Evolutionary conservation across 108 stramenopile genomes (phyloP).

Genomic region (Asterionellopsis glacialis): DNA sequence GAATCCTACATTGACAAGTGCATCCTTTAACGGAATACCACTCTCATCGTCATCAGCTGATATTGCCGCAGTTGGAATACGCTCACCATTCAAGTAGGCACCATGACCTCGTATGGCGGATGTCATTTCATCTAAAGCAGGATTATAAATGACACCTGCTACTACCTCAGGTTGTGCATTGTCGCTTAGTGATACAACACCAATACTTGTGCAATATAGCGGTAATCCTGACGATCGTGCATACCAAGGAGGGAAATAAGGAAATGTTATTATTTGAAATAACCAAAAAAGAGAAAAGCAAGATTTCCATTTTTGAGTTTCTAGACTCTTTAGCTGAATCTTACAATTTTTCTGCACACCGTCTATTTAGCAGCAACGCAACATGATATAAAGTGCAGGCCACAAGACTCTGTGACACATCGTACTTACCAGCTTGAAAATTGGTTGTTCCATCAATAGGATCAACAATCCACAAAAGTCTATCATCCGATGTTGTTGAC

Average conservation of each 20-base stretch:
- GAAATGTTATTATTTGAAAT: too few relatives aligned
- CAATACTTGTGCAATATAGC: slow-evolving; percentile 46
- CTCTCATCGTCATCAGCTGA: background rate
- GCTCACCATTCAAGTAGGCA: slow-evolving; percentile 39
- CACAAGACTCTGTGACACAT: too few relatives aligned
- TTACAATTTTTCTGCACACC: too few relatives aligned
- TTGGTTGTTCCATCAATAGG: slow-evolving; percentile 49
- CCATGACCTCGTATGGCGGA: slow-evolving; percentile 45
- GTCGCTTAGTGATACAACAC: slow-evolving; percentile 23
- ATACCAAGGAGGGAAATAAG: background rate
- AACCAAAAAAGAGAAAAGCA: too few relatives aligned
- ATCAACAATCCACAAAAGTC: slow-evolving; percentile 44
- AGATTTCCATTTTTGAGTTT: too few relatives aligned
- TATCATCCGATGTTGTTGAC: slow-evolving; percentile 9
- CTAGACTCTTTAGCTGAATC: too few relatives aligned
- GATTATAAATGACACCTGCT: slow-evolving; percentile 50
- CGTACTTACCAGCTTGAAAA: slow-evolving; percentile 22
- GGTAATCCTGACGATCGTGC: slow-evolving; percentile 7
- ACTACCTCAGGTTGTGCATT: slow-evolving; percentile 30
- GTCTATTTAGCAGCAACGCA: too few relatives aligned
- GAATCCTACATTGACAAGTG: slow-evolving; percentile 52
- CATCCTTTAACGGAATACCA: slow-evolving; percentile 10
- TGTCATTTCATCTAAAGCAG: slow-evolving; percentile 35
- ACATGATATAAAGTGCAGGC: too few relatives aligned
- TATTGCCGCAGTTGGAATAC: slow-evolving; percentile 2